phyloP scores from a whole-genome alignment of 1,139 yeast genomes.

The Candida glucosophila region DNA sequence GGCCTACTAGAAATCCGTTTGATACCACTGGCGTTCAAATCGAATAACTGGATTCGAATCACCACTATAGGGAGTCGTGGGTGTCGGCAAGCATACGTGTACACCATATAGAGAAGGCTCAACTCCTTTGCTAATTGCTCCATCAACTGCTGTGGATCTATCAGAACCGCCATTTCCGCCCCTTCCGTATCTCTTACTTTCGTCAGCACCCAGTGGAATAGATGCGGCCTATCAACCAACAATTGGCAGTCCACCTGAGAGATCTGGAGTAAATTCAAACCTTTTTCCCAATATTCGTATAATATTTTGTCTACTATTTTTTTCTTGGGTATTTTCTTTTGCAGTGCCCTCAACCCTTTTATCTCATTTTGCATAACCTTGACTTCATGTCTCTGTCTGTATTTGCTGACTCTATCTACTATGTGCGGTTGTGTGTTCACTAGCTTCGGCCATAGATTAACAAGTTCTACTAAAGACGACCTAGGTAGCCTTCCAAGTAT shows the following conservation, averaged over 20 bases:
- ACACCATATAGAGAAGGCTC: constrained; percentile 42
- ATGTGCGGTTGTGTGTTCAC: constrained; percentile 30
- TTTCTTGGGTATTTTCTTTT: constrained; percentile 24
- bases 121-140: constrained; percentile 39
- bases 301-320: constrained; percentile 42
- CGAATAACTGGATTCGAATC: constrained; percentile 63
- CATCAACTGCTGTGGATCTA: constrained; percentile 40
- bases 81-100: constrained; percentile 60
- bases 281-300: constrained; percentile 51
- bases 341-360: constrained; percentile 6
- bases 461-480: constrained; percentile 25
- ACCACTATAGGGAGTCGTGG: constrained; percentile 53
- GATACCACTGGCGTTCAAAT: constrained; percentile 24
- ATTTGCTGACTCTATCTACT: constrained; percentile 7
- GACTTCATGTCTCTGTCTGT: constrained; percentile 9
- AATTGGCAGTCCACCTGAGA: constrained; percentile 67
- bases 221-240: constrained; percentile 47
- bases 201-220: constrained; percentile 51
- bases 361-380: constrained; percentile 14
- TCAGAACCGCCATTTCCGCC: constrained; percentile 23
- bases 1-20: constrained; percentile 16
- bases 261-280: constrained; percentile 58
- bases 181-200: constrained; percentile 36
- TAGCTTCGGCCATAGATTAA: constrained; percentile 27
- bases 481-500: constrained; percentile 25